Base-by-base conservation (phyloP, 768 basidiomycete genomes). In the Russula ochroleuca region DNA sequence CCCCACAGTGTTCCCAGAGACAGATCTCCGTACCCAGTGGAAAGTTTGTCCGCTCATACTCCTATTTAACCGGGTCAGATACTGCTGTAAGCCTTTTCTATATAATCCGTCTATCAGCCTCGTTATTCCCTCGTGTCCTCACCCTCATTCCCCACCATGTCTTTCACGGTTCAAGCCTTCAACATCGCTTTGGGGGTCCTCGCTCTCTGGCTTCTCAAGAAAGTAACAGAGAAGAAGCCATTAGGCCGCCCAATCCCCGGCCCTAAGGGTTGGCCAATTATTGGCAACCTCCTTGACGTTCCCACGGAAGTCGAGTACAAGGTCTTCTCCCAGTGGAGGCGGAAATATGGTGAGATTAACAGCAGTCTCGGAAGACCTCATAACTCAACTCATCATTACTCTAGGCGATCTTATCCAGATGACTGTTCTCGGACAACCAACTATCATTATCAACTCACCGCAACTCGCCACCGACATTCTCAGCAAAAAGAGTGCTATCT, bases 401-500 rank as follows among this genome's bases (percentile, higher is more conserved):
- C 9, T 50, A 72, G 72, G 72, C 31, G 67, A 71, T 40, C 60
- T 72, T 51, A 59, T 70, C 11, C 69, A 64, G 15, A 21, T 72
- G 50, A 67, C 62, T 7, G 54, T 72, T 17, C 62, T 72, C 31
- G 70, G 71, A 33, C 66, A 66, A 21, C 67, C 67, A 2, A 61
- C 70, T 4, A 62, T 72, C 49, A 65, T 72, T 47, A 64, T 72
- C 33, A 71, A 70, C 58, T 69, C 70, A 8, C 62, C 62, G 1
- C 43, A 69, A 49, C 43, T 64, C 2, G 67, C 69, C 8, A 53
- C 57, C 15, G 70, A 72, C 0, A 68, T 72, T 31, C 63, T 72
- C 4, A 67, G 70, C 59, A 70, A 70, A 57, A 72, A 72, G 53
- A 70, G 72, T 41, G 61, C 65, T 9, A 66, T 72, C 14, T 71